phyloP scores from a whole-genome alignment of 345 rosid genomes.

The Firmiana major region DNA sequence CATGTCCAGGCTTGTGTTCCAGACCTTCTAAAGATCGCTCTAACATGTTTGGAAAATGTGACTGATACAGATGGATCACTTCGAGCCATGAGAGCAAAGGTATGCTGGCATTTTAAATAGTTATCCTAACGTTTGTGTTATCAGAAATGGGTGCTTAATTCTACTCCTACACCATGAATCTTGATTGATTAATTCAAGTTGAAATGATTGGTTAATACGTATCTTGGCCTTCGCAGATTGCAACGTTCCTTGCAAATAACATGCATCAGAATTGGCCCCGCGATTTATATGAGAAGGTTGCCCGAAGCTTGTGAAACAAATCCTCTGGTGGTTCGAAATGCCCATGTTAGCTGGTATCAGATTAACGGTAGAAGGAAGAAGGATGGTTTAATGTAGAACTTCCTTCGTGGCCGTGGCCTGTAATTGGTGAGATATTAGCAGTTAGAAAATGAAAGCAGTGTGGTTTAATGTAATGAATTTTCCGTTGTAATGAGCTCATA shows the following conservation, averaged over 20 bases:
- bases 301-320: conserved; percentile 61
- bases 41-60: conserved; percentile 81
- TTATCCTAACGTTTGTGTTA: not conserved
- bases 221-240: conserved; percentile 53
- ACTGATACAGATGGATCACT: conserved; percentile 86
- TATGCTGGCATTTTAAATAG: conserved; percentile 11
- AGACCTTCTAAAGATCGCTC: conserved; percentile 72
- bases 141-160: not conserved
- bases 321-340: not conserved
- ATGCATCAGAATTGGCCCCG: conserved; percentile 84
- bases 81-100: conserved; percentile 93
- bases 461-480: not conserved
- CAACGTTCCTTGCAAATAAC: conserved; percentile 83
- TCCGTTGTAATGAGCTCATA: not conserved
- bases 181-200: not conserved
- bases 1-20: conserved; percentile 89
- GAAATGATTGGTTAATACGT: not conserved
- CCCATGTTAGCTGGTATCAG: not conserved
- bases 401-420: not conserved
- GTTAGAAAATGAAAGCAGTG: not conserved
- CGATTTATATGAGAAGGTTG: conserved; percentile 77
- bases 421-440: not conserved
- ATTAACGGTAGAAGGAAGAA: not conserved
- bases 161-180: not conserved
- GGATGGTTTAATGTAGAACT: not conserved